Percentiles rank a stretch among this genome's conserved stretches.
Evolutionary conservation across 164 flowering plant genomes (phyloP).

Genomic region (Stephania cephalantha): DNA sequence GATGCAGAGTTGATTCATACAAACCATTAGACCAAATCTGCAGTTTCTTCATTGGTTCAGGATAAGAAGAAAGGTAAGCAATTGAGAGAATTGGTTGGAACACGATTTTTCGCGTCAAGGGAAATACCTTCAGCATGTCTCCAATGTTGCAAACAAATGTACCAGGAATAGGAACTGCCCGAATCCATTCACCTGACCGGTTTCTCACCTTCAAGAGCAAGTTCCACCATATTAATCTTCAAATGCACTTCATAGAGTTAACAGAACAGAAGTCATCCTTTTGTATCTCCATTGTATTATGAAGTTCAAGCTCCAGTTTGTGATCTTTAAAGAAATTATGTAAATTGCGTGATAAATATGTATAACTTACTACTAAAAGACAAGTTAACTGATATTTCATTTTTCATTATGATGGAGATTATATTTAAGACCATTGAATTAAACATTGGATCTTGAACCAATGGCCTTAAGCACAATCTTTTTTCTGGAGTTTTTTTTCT

Average conservation of each 20-base stretch:
- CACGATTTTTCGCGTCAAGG: not conserved
- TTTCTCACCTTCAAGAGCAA: slow-evolving; percentile 63
- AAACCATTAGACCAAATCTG: slow-evolving; percentile 82
- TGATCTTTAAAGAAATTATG: not conserved
- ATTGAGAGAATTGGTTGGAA: not conserved
- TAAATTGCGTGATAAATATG: not conserved
- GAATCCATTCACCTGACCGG: slow-evolving; percentile 81
- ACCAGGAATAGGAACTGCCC: slow-evolving; percentile 81
- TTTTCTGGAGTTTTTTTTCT: no score
- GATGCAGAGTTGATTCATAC: slow-evolving; percentile 85
- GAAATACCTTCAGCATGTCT: slow-evolving; percentile 84
- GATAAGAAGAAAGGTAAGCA: not conserved
- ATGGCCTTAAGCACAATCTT: no score
- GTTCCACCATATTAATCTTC: not conserved
- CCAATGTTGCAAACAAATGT: slow-evolving; percentile 97
- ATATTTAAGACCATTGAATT: not conserved
- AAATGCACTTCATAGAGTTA: not conserved
- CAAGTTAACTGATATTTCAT: not conserved
- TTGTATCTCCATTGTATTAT: not conserved
- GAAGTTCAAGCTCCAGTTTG: not conserved
- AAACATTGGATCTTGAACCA: no score
- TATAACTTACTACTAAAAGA: not conserved
- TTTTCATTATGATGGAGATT: not conserved
- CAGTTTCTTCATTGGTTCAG: slow-evolving; percentile 9
- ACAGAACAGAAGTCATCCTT: not conserved